Percentiles rank a stretch among this genome's conserved stretches.
These are phyloP conservation scores for Dendryphion nanum DNA, from an alignment of 2,329 filamentous ascomycete genomes.

Conservation along the genomic window DNA sequence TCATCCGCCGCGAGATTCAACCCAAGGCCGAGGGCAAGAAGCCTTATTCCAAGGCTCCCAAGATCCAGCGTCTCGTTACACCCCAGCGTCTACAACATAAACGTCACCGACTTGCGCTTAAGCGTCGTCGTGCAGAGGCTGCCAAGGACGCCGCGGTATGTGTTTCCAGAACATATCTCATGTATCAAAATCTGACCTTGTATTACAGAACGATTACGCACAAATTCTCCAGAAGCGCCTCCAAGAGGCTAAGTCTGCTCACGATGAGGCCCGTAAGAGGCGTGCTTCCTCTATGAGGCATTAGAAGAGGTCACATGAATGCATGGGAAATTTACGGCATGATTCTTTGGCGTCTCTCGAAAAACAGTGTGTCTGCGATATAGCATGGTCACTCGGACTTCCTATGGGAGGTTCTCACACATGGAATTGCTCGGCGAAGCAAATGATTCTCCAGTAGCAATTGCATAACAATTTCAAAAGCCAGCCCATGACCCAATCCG, in stretches of 20 bases:
- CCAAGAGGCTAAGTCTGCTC: slow-evolving; percentile 89
- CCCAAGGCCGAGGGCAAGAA: slow-evolving; percentile 97
- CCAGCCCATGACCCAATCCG: too few species aligned
- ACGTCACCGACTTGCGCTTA: slow-evolving; percentile 95
- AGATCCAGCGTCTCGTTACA: slow-evolving; percentile 99
- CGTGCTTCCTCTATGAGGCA: slow-evolving; percentile 73
- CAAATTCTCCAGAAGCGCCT: slow-evolving; percentile 96
- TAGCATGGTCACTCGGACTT: slow-evolving; percentile 31
- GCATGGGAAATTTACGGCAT: slow-evolving; percentile 35
- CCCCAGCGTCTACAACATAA: slow-evolving; percentile 99
- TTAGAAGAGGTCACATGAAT: slow-evolving; percentile 31
- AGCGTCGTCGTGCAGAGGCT: slow-evolving; percentile 95
- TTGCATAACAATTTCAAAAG: slow-evolving; percentile 25
- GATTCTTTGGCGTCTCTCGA: slow-evolving; percentile 39
- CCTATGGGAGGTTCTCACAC: slow-evolving; percentile 35
- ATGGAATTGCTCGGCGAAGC: slow-evolving; percentile 33
- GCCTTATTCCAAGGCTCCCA: slow-evolving; percentile 99
- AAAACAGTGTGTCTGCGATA: slow-evolving; percentile 29
- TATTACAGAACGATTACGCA: slow-evolving; percentile 84
- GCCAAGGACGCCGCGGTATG: slow-evolving; percentile 96
- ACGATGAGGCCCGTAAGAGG: slow-evolving; percentile 93
- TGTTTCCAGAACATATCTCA: neutral
- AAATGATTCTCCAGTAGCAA: slow-evolving; percentile 36
- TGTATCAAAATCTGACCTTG: slow-evolving; percentile 34
- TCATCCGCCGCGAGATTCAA: slow-evolving; percentile 97